Evolutionary conservation across 2,329 filamentous ascomycete genomes (phyloP).

Genomic region (Xenoacremonium recifei): DNA sequence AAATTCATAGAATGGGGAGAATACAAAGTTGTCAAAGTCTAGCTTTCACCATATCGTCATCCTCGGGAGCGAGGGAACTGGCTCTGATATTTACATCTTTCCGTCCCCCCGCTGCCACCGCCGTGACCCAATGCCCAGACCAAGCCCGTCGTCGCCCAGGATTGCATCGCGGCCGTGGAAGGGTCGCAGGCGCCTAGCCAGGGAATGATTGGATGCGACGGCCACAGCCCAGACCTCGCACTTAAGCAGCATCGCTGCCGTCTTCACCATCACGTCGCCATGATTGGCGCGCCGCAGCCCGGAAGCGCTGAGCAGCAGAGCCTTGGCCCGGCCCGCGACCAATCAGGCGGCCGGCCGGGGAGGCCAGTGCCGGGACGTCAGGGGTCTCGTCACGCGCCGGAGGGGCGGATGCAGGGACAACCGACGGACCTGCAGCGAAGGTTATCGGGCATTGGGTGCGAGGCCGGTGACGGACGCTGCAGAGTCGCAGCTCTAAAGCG

Average conservation of each 20-base stretch:
- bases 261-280: conserved; percentile 1
- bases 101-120: not conserved
- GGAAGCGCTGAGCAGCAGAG: conserved; percentile 29
- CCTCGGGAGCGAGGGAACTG: not conserved
- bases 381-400: conserved; percentile 23
- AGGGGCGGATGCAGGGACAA: conserved; percentile 19
- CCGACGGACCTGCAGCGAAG: not conserved
- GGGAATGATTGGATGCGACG: conserved; percentile 20
- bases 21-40: conserved; percentile 2
- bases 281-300: conserved; percentile 27
- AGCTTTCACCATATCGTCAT: not conserved
- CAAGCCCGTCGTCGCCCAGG: not conserved
- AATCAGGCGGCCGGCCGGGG: conserved; percentile 19
- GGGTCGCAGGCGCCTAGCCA: not conserved
- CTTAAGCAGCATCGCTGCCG: conserved; percentile 12
- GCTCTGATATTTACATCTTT: not conserved
- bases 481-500: too few relatives aligned
- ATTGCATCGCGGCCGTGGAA: conserved; percentile 11
- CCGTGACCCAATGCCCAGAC: not conserved
- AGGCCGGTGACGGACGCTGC: too few relatives aligned
- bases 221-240: conserved; percentile 16
- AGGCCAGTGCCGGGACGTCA: conserved; percentile 6
- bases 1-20: conserved; percentile 7
- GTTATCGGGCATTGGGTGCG: conserved; percentile 2
- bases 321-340: conserved; percentile 21